Conservation (phyloP, 2,329 filamentous ascomycete species). For the Metarhizium album region DNA sequence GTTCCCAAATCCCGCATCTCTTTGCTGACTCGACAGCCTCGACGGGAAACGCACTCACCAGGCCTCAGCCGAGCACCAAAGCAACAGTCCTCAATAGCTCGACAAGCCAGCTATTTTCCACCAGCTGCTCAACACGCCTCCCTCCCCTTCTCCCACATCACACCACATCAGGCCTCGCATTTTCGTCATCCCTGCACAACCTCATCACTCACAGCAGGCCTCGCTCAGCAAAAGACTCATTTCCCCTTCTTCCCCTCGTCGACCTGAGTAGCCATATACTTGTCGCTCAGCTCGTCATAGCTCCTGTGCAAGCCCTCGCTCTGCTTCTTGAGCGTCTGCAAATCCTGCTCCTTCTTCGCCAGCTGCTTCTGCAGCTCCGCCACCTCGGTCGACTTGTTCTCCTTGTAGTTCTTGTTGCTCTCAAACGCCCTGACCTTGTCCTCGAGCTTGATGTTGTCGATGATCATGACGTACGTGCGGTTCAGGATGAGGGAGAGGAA, state of each 20-base stretch:
- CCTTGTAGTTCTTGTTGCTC: slow-evolving; percentile 59
- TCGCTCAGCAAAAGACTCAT: slow-evolving; percentile 8
- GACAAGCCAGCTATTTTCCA: too few species aligned
- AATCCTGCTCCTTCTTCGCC: slow-evolving; percentile 68
- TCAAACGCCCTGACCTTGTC: slow-evolving; percentile 81
- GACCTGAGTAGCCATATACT: slow-evolving; percentile 52
- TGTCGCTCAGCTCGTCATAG: slow-evolving; percentile 77
- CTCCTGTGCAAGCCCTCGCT: slow-evolving; percentile 69
- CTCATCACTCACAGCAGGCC: neutral
- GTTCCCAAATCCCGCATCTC: too few species aligned
- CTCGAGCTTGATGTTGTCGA: slow-evolving; percentile 83
- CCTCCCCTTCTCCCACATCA: neutral
- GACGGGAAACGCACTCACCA: too few species aligned
- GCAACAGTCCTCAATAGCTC: too few species aligned
- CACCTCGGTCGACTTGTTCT: slow-evolving; percentile 68
- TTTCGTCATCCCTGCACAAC: too few species aligned
- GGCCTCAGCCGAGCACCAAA: too few species aligned
- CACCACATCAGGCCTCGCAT: too few species aligned
- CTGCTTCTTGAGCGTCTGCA: slow-evolving; percentile 89
- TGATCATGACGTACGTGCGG: slow-evolving; percentile 96
- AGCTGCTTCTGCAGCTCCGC: slow-evolving; percentile 59
- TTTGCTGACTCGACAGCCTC: too few species aligned
- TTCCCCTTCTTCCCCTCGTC: slow-evolving; percentile 47
- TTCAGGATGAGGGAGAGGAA: slow-evolving; percentile 98
- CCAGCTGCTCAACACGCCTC: too few species aligned